These are phyloP conservation scores for Microbotryum saponariae DNA, from an alignment of 1,284 basidiomycete genomes.

Conservation along the genomic window DNA sequence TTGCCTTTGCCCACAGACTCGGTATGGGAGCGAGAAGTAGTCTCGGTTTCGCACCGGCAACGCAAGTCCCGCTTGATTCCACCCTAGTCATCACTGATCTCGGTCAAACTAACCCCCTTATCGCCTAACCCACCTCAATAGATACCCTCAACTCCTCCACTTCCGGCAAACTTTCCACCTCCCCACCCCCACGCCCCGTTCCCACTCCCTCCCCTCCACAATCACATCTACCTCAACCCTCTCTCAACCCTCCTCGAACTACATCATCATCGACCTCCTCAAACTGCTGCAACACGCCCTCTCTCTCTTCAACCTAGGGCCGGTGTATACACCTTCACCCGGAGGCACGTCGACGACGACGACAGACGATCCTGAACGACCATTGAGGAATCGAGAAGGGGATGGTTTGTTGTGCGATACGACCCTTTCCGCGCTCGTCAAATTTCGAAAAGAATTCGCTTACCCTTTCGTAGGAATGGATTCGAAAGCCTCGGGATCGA, in stretches of 20 bases:
- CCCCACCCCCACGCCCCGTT: neutral
- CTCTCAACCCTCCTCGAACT: neutral
- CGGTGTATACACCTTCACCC: neutral
- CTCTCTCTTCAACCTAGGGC: constrained; percentile 8
- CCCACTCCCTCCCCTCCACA: neutral
- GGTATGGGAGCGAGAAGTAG: constrained; percentile 8
- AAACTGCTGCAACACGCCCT: constrained; percentile 13
- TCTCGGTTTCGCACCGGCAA: constrained; percentile 5
- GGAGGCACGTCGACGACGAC: neutral
- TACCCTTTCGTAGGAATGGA: neutral
- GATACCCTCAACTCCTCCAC: constrained; percentile 10
- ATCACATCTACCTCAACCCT: neutral
- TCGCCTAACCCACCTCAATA: neutral
- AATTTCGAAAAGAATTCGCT: constrained; percentile 7
- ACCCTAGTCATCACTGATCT: neutral
- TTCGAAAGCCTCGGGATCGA: too few relatives aligned
- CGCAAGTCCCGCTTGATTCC: neutral
- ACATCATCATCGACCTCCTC: constrained; percentile 2
- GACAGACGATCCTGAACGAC: neutral
- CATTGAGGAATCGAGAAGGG: neutral
- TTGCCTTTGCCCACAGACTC: neutral
- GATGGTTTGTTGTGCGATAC: constrained; percentile 15
- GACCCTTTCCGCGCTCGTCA: constrained; percentile 4
- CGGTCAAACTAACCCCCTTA: too few relatives aligned
- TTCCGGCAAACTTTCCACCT: constrained; percentile 9